Conservation (phyloP, 2,329 filamentous ascomycete genomes). For the Fonsecaea multimorphosa region DNA sequence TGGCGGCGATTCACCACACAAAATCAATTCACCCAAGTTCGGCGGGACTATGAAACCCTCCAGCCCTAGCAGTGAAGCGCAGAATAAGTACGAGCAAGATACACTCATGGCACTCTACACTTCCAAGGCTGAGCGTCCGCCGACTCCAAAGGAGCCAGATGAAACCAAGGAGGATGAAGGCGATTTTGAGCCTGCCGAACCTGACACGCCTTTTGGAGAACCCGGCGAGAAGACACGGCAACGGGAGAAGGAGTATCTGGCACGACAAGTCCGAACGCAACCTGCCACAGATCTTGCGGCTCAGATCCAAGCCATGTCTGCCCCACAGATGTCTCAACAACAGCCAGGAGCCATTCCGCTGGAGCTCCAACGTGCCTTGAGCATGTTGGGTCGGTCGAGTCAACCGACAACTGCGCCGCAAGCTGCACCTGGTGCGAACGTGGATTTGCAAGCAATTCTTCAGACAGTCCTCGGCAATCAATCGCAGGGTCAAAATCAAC, state of each 20-base stretch:
- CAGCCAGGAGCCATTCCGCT: constrained; percentile 31
- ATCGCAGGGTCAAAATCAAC: constrained; percentile 33
- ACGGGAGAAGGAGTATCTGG: constrained; percentile 49
- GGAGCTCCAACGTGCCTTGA: constrained; percentile 42
- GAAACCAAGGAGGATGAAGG: constrained; percentile 44
- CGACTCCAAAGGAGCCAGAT: constrained; percentile 55
- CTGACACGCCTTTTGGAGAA: constrained; percentile 51
- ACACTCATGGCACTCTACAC: constrained; percentile 58
- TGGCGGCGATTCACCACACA: constrained; percentile 25
- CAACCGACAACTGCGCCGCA: constrained; percentile 41
- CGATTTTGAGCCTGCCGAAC: constrained; percentile 47
- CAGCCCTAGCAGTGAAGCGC: constrained; percentile 51
- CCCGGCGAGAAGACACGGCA: constrained; percentile 49
- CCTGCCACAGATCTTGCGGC: constrained; percentile 37
- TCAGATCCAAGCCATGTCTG: constrained; percentile 41
- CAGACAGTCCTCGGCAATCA: constrained; percentile 41
- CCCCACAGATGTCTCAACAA: constrained; percentile 41
- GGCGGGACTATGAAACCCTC: constrained; percentile 49
- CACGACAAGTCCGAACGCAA: constrained; percentile 45
- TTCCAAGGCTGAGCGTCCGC: constrained; percentile 53
- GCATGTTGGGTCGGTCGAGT: constrained; percentile 44
- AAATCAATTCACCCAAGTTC: constrained; percentile 50
- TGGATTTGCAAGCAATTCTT: constrained; percentile 28
- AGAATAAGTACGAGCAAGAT: constrained; percentile 54
- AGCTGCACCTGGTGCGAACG: constrained; percentile 27